phyloP scores from a whole-genome alignment of 2,329 filamentous ascomycete species.

The Intubia oerlemansii region DNA sequence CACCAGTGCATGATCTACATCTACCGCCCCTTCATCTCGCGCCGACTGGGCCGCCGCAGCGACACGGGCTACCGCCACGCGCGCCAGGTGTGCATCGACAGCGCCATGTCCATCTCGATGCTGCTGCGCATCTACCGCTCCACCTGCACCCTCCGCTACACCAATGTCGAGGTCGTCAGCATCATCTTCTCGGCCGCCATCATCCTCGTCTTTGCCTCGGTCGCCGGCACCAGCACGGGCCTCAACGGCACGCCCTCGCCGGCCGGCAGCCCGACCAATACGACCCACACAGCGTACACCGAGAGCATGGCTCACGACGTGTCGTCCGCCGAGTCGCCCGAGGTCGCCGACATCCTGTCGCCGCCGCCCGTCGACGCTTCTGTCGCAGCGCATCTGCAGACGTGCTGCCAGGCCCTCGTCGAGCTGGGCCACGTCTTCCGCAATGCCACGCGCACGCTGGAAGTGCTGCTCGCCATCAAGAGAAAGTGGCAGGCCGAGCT shows the following conservation, averaged over 20 bases:
- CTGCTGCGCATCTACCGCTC: constrained; percentile 19
- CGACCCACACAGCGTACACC: too few species aligned
- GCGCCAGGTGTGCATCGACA: constrained; percentile 19
- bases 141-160: constrained; percentile 18
- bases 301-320: too few species aligned
- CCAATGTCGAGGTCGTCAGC: constrained; percentile 21
- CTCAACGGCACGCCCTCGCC: not conserved
- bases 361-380: too few species aligned
- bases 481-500: too few species aligned
- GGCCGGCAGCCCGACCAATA: not conserved
- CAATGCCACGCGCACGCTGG: too few species aligned
- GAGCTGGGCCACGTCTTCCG: constrained; percentile 3
- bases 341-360: too few species aligned
- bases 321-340: too few species aligned
- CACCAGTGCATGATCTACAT: constrained; percentile 7
- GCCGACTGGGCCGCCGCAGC: constrained; percentile 1
- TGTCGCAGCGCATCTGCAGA: too few species aligned
- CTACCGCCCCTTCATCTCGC: constrained; percentile 18
- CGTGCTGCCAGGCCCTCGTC: constrained; percentile 3
- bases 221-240: too few species aligned
- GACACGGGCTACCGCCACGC: constrained; percentile 9
- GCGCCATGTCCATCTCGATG: constrained; percentile 17
- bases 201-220: constrained; percentile 13
- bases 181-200: constrained; percentile 21
- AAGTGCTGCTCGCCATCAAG: too few species aligned